A percentile compares a stretch with the other conserved stretches of the same genome.
phyloP scores from a whole-genome alignment of 169 alveolate genomes.

The Eimeria acervulina region DNA sequence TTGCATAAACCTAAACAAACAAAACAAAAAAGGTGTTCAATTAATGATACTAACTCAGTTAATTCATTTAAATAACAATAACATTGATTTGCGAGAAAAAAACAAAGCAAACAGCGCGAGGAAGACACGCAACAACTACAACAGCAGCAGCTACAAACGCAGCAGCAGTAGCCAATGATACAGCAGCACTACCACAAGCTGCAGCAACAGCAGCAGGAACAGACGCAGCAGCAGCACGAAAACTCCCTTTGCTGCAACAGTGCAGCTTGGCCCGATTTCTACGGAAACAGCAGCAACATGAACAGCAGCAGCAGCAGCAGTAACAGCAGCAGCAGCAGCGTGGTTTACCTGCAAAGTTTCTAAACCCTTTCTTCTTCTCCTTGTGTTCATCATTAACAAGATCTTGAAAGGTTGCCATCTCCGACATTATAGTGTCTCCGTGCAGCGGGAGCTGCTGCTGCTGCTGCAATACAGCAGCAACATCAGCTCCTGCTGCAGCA shows the following conservation, averaged over 20 bases:
- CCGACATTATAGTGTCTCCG: constrained; percentile 54
- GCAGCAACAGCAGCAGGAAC: not conserved
- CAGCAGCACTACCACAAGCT: not conserved
- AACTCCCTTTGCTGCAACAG: no score
- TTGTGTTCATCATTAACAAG: constrained; percentile 78
- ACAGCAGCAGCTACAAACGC: not conserved
- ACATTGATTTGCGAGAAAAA: no score
- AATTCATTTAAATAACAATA: no score
- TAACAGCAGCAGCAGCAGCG: not conserved
- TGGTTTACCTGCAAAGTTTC: constrained; percentile 56
- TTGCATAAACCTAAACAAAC: constrained; percentile 37
- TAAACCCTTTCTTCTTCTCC: constrained; percentile 69
- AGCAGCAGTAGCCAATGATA: not conserved
- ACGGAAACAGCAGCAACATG: no score
- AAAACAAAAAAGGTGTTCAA: not conserved
- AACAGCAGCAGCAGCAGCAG: not conserved
- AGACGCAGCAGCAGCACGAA: constrained; percentile 20
- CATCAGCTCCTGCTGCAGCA: constrained; percentile 72
- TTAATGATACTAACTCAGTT: not conserved
- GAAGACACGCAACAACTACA: no score
- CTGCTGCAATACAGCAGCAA: constrained; percentile 69
- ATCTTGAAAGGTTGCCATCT: constrained; percentile 72
- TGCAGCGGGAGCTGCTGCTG: constrained; percentile 67
- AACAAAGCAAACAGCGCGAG: no score
- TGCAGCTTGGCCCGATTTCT: no score